Conservation (phyloP, 1,284 basidiomycete species). For the Thecaphora thlaspeos region DNA sequence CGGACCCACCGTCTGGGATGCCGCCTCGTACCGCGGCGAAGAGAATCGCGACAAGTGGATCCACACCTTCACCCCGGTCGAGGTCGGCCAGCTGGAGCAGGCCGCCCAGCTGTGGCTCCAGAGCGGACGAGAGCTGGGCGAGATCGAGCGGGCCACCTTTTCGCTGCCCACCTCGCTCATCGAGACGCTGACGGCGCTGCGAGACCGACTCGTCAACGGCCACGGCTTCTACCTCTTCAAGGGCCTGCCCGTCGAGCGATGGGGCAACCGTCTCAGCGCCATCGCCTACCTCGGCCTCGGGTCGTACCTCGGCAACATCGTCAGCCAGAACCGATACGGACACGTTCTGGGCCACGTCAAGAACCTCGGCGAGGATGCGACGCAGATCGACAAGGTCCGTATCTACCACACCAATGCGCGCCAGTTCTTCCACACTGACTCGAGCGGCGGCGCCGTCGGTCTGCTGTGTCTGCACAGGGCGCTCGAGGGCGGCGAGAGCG, state of each 20-base stretch:
- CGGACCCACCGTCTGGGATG: conserved; percentile 48
- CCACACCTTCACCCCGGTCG: conserved; percentile 29
- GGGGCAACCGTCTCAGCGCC: conserved; percentile 57
- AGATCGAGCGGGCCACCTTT: conserved; percentile 50
- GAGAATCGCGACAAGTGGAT: conserved; percentile 40
- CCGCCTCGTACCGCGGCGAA: conserved; percentile 48
- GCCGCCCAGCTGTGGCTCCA: conserved; percentile 37
- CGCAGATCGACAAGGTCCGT: conserved; percentile 60
- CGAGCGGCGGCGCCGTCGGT: conserved; percentile 58
- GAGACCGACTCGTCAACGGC: conserved; percentile 34
- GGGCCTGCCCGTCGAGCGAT: conserved; percentile 58
- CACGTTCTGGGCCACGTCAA: conserved; percentile 61
- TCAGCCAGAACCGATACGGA: conserved; percentile 59
- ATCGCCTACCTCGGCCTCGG: conserved; percentile 60
- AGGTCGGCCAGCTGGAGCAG: conserved; percentile 39
- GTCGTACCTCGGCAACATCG: conserved; percentile 56
- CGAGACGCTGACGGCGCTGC: conserved; percentile 24
- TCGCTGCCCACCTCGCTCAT: conserved; percentile 37
- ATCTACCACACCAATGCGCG: conserved; percentile 60
- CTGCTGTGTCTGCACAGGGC: conserved; percentile 61
- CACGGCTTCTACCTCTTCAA: conserved; percentile 60
- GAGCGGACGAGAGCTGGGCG: conserved; percentile 39
- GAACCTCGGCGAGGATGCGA: conserved; percentile 60
- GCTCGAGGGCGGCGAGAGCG: conserved; percentile 60
- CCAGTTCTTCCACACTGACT: conserved; percentile 60